phyloP scores from a whole-genome alignment of 2,329 filamentous ascomycete species.

The Sporothrix variecibatus region DNA sequence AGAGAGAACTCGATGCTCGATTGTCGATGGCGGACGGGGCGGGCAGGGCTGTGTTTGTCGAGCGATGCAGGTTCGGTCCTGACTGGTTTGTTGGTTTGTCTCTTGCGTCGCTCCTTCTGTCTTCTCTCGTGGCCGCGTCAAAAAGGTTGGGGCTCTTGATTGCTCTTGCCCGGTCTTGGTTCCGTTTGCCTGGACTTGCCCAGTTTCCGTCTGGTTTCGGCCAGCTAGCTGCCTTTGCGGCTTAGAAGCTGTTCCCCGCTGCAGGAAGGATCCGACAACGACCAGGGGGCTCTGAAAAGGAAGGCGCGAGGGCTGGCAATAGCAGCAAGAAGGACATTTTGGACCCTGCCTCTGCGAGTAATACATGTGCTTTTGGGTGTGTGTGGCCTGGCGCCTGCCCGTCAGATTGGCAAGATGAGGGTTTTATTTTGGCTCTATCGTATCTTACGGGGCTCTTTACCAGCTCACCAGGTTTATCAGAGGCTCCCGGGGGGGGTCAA shows the following conservation, averaged over 20 bases:
- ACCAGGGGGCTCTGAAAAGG: constrained; percentile 7
- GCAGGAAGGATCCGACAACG: neutral
- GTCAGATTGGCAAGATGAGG: constrained; percentile 14
- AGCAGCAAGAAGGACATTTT: neutral
- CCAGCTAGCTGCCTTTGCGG: constrained; percentile 17
- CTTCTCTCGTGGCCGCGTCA: neutral
- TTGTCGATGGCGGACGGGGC: constrained; percentile 10
- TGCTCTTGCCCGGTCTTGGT: constrained; percentile 4
- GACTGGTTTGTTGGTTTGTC: neutral
- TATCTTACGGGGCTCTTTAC: neutral
- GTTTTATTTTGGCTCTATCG: constrained; percentile 17
- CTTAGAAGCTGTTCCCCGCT: constrained; percentile 17
- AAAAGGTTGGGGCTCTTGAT: constrained; percentile 14
- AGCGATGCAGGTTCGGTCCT: constrained; percentile 15
- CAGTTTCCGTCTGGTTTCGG: constrained; percentile 18
- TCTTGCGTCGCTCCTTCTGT: neutral
- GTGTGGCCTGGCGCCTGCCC: neutral
- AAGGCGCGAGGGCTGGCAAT: neutral
- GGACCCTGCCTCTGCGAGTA: constrained; percentile 11
- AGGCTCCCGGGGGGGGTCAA: neutral
- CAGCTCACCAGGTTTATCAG: neutral
- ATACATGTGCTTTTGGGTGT: neutral
- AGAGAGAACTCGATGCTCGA: constrained; percentile 7
- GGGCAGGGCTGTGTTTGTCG: constrained; percentile 6
- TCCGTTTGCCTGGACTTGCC: neutral